Evolutionary conservation across 2,329 filamentous ascomycete genomes (phyloP), one percentile per base, ranked within the genome.

Genomic region (Rhynchosporium agropyri): DNA sequence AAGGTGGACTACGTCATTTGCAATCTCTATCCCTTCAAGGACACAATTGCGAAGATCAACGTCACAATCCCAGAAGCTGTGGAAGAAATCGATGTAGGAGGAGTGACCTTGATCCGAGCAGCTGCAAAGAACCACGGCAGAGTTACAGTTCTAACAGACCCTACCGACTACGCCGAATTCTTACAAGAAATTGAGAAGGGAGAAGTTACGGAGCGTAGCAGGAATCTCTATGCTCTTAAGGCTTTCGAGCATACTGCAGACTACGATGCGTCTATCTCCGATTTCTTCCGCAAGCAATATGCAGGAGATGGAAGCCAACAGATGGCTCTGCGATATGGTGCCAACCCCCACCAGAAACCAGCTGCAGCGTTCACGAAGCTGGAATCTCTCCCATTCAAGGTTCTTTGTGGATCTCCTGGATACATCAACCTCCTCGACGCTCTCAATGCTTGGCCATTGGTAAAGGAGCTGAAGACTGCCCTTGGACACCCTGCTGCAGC

Each of bases 1-100:
- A 96, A 96, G 81, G 92, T 97, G 64, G 92, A 96, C 84, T 96
- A 89, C 73, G 92, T 97, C 72, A 89, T 99, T 76, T 98, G 95
- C 89, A 99, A 99, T 81, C 85, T 99, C 61, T 98, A 99, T 79
- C 95, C 95, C 12, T 99, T 99, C 87, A 97, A 97, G 82, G 93
- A 98, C 77, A 99, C 95, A 38, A 88, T 99, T 71, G 90, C 92
- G 72, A 96, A 97, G 84, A 88, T 96, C 81, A 96, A 97, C 74
- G 95, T 99, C 73, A 98, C 94, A 65, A 91, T 99, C 67, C 87
- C 91, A 58, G 94, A 99, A 80, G 95, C 95, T 58, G 94, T 99
- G 45, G 95, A 99, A 80, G 95, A 99, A 81, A 96, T 99, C 73
- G 95, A 99, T 79, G 97, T 99, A 75, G 95, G 93, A 69, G 95